A percentile compares a stretch with the other conserved stretches of the same genome.
Evolutionary conservation across 73 alveolate genomes (phyloP).

Genomic region (Breviolum minutum): DNA sequence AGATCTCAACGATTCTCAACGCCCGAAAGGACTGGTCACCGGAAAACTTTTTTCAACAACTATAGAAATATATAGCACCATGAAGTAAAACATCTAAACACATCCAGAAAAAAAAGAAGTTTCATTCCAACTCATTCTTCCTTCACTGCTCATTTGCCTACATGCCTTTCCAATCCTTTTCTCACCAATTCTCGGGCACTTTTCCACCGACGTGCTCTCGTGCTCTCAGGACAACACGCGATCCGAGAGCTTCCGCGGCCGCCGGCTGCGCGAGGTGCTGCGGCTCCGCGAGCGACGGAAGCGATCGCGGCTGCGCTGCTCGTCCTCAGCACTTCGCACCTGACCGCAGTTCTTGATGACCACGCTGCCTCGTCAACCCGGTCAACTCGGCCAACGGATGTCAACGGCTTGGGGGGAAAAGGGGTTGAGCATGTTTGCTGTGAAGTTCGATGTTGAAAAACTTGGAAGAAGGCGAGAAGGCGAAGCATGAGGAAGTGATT

Average conservation of each 20-base stretch:
- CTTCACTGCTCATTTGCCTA: too few species aligned
- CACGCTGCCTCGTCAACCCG: neutral
- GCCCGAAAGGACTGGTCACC: too few species aligned
- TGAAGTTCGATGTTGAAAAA: neutral
- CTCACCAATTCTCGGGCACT: neutral
- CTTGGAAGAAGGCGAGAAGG: too few species aligned
- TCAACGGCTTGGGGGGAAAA: neutral
- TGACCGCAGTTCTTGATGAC: constrained; percentile 44
- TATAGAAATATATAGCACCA: too few species aligned
- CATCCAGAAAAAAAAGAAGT: too few species aligned
- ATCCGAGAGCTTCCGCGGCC: constrained; percentile 26
- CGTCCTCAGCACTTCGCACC: constrained; percentile 57
- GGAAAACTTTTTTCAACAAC: too few species aligned
- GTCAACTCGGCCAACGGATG: neutral
- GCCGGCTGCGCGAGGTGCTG: constrained; percentile 27
- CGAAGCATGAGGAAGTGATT: too few species aligned
- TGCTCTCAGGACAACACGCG: neutral
- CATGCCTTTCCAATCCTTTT: neutral
- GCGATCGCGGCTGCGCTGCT: constrained; percentile 66
- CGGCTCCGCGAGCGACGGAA: constrained; percentile 70
- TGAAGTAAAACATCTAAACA: too few species aligned
- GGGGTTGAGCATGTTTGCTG: neutral
- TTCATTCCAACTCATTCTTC: too few species aligned
- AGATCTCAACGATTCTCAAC: too few species aligned
- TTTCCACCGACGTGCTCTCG: neutral